These are phyloP conservation scores for Mortierella sp. DNA, from an alignment of 371 early-diverging fungal species.

Conservation along the genomic window DNA sequence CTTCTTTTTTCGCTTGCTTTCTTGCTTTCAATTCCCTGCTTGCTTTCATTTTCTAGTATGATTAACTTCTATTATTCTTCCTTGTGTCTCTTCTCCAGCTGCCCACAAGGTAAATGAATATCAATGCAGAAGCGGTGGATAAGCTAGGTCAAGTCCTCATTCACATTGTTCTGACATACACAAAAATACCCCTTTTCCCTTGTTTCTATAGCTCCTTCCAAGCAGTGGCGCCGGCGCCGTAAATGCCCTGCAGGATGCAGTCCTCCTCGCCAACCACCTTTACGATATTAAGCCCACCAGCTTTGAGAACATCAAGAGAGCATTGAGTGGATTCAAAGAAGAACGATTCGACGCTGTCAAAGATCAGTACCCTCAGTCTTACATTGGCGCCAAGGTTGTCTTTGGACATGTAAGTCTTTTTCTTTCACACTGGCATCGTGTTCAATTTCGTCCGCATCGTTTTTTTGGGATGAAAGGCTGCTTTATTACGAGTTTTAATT, in stretches of 20 bases:
- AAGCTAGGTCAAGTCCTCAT: background rate
- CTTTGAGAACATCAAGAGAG: background rate
- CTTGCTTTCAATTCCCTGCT: background rate
- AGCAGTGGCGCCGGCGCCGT: background rate
- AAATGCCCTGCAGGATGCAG: background rate
- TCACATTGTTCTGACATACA: background rate
- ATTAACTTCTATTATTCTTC: background rate
- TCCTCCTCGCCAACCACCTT: background rate
- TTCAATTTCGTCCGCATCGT: background rate
- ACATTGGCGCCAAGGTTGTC: background rate
- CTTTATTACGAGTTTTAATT: background rate
- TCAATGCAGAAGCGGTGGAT: too few relatives aligned
- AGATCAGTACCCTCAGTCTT: background rate
- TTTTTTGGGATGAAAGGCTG: background rate
- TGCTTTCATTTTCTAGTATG: background rate
- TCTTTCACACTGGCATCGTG: background rate
- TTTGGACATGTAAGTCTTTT: background rate
- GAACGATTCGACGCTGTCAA: background rate
- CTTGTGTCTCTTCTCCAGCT: background rate
- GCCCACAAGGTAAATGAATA: slow-evolving; percentile 24
- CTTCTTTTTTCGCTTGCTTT: too few relatives aligned
- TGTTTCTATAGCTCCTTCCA: background rate
- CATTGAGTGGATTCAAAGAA: background rate
- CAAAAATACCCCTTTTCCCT: background rate
- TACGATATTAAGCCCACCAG: slow-evolving; percentile 1